Percentiles rank a stretch among this genome's conserved stretches.
Conservation (phyloP, 23 red algal genomes). For the Gracilaria domingensis region DNA sequence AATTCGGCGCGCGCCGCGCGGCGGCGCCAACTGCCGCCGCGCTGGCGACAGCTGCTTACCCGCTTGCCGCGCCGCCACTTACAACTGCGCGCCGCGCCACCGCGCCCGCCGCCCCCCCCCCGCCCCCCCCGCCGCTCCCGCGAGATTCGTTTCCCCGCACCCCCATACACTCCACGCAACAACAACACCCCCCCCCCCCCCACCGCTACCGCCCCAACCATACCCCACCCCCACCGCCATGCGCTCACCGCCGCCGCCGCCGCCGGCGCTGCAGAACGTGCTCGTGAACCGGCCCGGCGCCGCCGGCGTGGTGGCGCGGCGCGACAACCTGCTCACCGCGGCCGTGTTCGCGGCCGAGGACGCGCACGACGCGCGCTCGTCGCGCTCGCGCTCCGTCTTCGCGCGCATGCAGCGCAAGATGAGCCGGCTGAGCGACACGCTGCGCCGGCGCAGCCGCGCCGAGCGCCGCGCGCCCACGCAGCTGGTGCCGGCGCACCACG, state of each 20-base stretch:
- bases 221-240: not conserved
- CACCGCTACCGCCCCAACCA: not conserved
- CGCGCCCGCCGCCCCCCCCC: too few relatives aligned
- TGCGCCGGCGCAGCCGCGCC: slow-evolving; percentile 1
- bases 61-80: too few relatives aligned
- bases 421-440: slow-evolving; percentile 20
- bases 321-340: slow-evolving; percentile 36
- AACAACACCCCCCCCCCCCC: slow-evolving; percentile 13
- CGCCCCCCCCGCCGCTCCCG: not conserved
- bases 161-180: too few relatives aligned
- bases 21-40: too few relatives aligned
- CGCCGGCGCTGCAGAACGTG: slow-evolving; percentile 46
- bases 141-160: not conserved
- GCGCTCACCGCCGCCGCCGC: slow-evolving; percentile 37
- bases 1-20: too few relatives aligned
- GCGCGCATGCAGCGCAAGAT: slow-evolving; percentile 38
- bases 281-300: slow-evolving; percentile 31
- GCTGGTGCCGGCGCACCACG: not conserved
- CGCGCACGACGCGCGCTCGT: slow-evolving; percentile 2
- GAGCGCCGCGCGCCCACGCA: not conserved
- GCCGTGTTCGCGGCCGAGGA: slow-evolving; percentile 43
- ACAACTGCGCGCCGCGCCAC: not conserved
- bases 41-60: too few relatives aligned
- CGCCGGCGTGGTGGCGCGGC: slow-evolving; percentile 21
- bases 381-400: slow-evolving; percentile 36